Percentiles rank a stretch among this genome's conserved stretches.
These are phyloP conservation scores for Tieghemostelium lacteum DNA, from an alignment of 78 protist genomes.

Conservation along the genomic window DNA sequence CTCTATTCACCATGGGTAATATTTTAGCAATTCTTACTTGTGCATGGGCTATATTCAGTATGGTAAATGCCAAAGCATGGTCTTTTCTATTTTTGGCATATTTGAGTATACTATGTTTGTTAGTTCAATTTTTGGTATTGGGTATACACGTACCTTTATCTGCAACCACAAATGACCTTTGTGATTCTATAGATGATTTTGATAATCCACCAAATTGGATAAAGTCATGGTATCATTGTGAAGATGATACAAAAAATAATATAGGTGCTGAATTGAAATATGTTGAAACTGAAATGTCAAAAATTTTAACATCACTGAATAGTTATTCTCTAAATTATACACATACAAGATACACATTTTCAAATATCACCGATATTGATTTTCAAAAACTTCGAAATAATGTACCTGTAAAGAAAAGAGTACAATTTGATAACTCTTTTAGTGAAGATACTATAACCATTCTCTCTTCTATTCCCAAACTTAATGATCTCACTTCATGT, in stretches of 20 bases:
- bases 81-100: slow-evolving; percentile 46
- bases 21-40: slow-evolving; percentile 41
- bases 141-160: slow-evolving; percentile 48
- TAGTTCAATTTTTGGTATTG: slow-evolving; percentile 1
- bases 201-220: slow-evolving; percentile 28
- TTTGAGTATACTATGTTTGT: slow-evolving; percentile 1
- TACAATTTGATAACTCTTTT: slow-evolving; percentile 11
- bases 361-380: slow-evolving; percentile 5
- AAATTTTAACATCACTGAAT: slow-evolving; percentile 13
- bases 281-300: not conserved
- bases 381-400: slow-evolving; percentile 6
- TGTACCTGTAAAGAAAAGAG: slow-evolving; percentile 10
- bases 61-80: slow-evolving; percentile 62
- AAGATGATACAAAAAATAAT: too few species aligned
- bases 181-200: slow-evolving; percentile 13
- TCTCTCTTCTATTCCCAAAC: slow-evolving; percentile 15
- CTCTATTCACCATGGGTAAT: slow-evolving; percentile 39
- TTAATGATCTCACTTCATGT: slow-evolving; percentile 9
- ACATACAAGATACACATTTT: not conserved
- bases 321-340: not conserved
- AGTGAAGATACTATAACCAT: not conserved
- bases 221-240: slow-evolving; percentile 36
- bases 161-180: slow-evolving; percentile 32
- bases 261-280: not conserved
- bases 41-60: slow-evolving; percentile 50